Percentiles rank a stretch among this genome's conserved stretches.
phyloP scores from a whole-genome alignment of 768 basidiomycete species.

The Ephemerocybe angulata region DNA sequence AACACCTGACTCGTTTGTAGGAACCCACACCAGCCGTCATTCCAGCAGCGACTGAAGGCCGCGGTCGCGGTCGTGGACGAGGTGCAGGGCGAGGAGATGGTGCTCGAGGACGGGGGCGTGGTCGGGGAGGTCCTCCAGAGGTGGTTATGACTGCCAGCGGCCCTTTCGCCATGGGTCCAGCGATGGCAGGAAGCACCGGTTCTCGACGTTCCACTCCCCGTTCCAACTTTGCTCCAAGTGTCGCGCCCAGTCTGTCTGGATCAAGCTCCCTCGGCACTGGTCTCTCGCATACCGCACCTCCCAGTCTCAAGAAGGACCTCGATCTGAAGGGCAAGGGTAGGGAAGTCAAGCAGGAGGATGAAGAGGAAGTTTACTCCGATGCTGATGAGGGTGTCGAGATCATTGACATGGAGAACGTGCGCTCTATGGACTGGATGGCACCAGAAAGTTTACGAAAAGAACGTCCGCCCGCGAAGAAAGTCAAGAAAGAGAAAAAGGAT shows the following conservation, averaged over 20 bases:
- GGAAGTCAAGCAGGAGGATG: constrained; percentile 35
- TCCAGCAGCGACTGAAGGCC: constrained; percentile 24
- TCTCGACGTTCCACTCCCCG: constrained; percentile 47
- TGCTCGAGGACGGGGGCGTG: constrained; percentile 32
- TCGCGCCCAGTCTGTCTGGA: constrained; percentile 32
- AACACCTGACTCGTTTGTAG: constrained; percentile 29
- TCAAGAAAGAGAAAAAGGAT: constrained; percentile 43
- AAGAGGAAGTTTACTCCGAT: constrained; percentile 77
- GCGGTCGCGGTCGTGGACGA: constrained; percentile 45
- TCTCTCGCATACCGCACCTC: constrained; percentile 47
- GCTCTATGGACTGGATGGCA: constrained; percentile 85
- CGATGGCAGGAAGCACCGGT: constrained; percentile 55
- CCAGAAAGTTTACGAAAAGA: constrained; percentile 68
- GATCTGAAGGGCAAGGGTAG: constrained; percentile 26
- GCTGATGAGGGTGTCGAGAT: constrained; percentile 87
- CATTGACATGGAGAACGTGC: constrained; percentile 75
- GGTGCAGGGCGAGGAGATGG: constrained; percentile 43
- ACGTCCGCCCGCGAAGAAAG: constrained; percentile 28
- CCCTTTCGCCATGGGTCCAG: constrained; percentile 84
- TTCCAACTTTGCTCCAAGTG: constrained; percentile 52
- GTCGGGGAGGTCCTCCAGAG: constrained; percentile 48
- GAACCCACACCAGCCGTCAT: constrained; percentile 40
- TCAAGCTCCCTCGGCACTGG: constrained; percentile 44
- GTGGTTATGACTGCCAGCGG: constrained; percentile 82
- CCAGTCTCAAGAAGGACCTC: constrained; percentile 45